Base-by-base conservation (phyloP, 2,329 filamentous ascomycete species). In the Fusarium heterosporum region DNA sequence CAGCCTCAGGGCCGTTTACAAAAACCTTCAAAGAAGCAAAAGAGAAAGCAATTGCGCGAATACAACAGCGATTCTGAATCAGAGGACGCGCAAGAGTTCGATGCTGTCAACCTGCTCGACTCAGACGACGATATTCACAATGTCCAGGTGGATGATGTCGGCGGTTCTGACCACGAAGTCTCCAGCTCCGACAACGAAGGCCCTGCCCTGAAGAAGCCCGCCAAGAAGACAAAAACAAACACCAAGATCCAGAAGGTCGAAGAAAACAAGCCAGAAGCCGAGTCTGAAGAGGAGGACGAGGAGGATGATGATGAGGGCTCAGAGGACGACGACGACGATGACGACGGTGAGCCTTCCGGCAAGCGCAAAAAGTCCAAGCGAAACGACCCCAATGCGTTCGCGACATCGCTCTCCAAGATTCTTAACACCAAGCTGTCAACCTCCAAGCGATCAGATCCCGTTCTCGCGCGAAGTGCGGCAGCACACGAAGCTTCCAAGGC, bases 321-420 rank as follows among this genome's bases (percentile, higher is more conserved):
- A 75, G 54, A 80, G n/a, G 80, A 66, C 3, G 79, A 81, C 8
- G 77, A 80, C 13, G 78, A 77, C 3, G 76, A 79, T n/a, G 75
- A 80, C 22, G 79, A 78, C 29, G 55, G 26, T 52, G 78, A 76
- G 8, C 74, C 74, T 14, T 73, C 38, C 78, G 49, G 73, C 13
- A 75, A 70, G 45, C 79, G 80, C 66, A 75, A 75, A 36, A 91
- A 88, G 73, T 88, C 89, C 14, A 98, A 98, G 81, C 90, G 94
- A 75, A 97, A 97, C 80, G 95, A 99, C 78, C 94, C 96, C 4
- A 83, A 86, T 66, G 93, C 93, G 51, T 98, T 99, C 78, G 93
- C 95, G 25, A 97, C 90, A 2, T 97, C 93, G 49, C 93, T 99
- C 73, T 91, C 92, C 70, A 97, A 96, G 79, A 97, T 99, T 76